phyloP scores from a whole-genome alignment of 768 basidiomycete species.

The Amanita pallidorosea region DNA sequence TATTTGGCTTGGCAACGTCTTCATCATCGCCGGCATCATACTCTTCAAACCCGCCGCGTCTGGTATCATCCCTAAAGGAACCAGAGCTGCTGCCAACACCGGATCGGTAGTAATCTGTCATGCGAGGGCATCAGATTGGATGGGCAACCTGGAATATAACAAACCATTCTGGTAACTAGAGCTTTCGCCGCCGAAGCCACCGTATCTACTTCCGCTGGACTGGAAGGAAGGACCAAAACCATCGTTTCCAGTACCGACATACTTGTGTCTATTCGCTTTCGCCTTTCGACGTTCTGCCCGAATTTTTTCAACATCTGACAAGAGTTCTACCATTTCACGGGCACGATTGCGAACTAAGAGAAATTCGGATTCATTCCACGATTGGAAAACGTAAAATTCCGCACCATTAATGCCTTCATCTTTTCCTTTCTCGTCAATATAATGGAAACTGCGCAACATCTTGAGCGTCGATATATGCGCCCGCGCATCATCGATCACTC shows the following conservation, averaged over 20 bases:
- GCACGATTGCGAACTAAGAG: constrained; percentile 84
- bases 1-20: constrained; percentile 17
- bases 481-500: constrained; percentile 95
- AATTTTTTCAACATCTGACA: constrained; percentile 87
- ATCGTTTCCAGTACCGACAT: constrained; percentile 80
- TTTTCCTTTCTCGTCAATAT: constrained; percentile 97
- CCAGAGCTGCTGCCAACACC: constrained; percentile 20
- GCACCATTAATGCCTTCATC: constrained; percentile 96
- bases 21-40: constrained; percentile 97
- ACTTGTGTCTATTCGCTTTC: constrained; percentile 84
- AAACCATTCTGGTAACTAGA: constrained; percentile 19
- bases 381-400: neutral
- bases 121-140: constrained; percentile 4
- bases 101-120: constrained; percentile 15
- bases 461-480: constrained; percentile 93
- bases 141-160: constrained; percentile 6
- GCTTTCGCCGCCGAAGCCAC: constrained; percentile 31
- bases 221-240: constrained; percentile 45
- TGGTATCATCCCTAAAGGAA: constrained; percentile 50
- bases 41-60: constrained; percentile 67
- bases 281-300: constrained; percentile 86
- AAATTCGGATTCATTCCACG: neutral
- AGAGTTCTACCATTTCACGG: constrained; percentile 83
- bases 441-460: constrained; percentile 96
- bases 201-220: constrained; percentile 26